These are phyloP conservation scores for Solanum infundibuliforme DNA, from an alignment of 257 asterid species.

Conservation along the genomic window DNA sequence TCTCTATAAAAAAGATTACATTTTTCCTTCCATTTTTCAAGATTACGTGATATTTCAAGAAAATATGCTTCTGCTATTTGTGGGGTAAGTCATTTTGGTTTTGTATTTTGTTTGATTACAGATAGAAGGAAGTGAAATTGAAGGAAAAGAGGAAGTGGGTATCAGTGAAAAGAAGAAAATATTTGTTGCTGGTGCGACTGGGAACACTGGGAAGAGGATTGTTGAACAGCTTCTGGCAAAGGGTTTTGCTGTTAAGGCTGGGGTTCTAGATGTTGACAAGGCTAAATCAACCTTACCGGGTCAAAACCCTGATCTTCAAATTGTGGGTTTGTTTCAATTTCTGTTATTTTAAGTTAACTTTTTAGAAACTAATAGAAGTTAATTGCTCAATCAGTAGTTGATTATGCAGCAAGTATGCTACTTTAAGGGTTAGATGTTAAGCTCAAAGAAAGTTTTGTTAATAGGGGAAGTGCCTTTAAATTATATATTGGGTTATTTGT, in stretches of 20 bases:
- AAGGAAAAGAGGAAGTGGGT: constrained; percentile 27
- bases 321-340: constrained; percentile 40
- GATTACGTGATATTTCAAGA: background rate
- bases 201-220: constrained; percentile 86
- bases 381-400: background rate
- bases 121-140: constrained; percentile 61
- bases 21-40: background rate
- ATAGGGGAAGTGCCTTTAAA: background rate
- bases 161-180: constrained; percentile 43
- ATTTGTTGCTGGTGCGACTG: constrained; percentile 94
- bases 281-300: constrained; percentile 57
- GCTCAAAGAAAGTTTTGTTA: too few relatives aligned
- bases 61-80: background rate
- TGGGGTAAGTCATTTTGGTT: background rate
- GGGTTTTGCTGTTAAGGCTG: constrained; percentile 91
- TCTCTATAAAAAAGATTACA: background rate
- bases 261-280: constrained; percentile 72
- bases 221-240: constrained; percentile 86
- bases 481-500: background rate
- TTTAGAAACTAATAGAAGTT: background rate
- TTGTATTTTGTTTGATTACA: constrained; percentile 9
- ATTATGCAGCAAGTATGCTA: background rate
- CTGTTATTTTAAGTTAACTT: background rate
- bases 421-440: background rate
- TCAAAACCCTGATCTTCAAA: constrained; percentile 57